A percentile compares a stretch with the other conserved stretches of the same genome.
These are phyloP conservation scores for Lactifluus pinguis DNA, from an alignment of 768 basidiomycete species.

Conservation along the genomic window DNA sequence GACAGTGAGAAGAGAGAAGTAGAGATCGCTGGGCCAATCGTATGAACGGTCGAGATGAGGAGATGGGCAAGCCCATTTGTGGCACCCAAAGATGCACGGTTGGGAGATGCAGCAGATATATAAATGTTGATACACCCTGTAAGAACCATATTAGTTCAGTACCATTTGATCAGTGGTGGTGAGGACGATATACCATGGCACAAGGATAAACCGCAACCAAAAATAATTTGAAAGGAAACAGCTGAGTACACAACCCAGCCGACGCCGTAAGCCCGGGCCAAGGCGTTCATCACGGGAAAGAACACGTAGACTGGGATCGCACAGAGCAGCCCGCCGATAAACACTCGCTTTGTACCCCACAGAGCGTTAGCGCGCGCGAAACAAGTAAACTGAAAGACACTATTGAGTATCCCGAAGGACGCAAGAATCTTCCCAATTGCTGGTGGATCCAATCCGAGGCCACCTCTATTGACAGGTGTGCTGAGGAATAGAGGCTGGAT, in stretches of 20 bases:
- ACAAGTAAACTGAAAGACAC: conserved; percentile 55
- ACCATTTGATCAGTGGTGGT: not conserved
- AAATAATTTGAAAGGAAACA: conserved; percentile 20
- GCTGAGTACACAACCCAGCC: no score
- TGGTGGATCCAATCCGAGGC: conserved; percentile 37
- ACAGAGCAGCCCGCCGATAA: conserved; percentile 16
- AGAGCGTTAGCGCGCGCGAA: conserved; percentile 53
- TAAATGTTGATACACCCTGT: conserved; percentile 65
- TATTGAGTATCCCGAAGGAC: conserved; percentile 57
- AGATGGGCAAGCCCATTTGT: conserved; percentile 23
- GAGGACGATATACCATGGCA: conserved; percentile 42
- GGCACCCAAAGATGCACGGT: no score
- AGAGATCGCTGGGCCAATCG: conserved; percentile 29
- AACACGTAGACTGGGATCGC: no score
- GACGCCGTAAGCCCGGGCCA: no score
- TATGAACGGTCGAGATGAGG: conserved; percentile 31
- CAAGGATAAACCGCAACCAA: conserved; percentile 41
- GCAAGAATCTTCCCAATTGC: no score
- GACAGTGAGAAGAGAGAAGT: conserved; percentile 59
- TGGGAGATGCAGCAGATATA: conserved; percentile 30
- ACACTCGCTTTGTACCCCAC: conserved; percentile 56
- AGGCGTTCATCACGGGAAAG: no score
- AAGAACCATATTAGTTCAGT: not conserved
- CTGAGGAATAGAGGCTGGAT: conserved; percentile 25
- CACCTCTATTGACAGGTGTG: conserved; percentile 59